Percentiles rank a stretch among this genome's conserved stretches.
Conservation (phyloP, 805 yeast species). For the Candida andamanensis region DNA sequence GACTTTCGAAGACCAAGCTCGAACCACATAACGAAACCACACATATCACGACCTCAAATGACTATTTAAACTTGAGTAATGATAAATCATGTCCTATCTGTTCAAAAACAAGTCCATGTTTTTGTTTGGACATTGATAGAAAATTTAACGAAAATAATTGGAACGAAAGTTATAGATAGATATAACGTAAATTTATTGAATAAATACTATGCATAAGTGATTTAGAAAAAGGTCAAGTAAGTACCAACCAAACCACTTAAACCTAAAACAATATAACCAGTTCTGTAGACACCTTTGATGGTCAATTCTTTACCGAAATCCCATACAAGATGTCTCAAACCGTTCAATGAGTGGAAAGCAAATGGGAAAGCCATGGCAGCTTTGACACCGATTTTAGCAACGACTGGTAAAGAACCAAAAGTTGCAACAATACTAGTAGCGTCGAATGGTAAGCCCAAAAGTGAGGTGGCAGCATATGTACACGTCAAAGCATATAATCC, state of each 20-base stretch:
- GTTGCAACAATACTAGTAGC: conserved; percentile 48
- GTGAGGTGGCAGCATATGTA: conserved; percentile 65
- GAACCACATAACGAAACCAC: background rate
- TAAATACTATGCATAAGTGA: conserved; percentile 2
- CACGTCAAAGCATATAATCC: conserved; percentile 75
- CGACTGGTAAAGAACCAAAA: conserved; percentile 60
- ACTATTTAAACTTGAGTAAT: background rate
- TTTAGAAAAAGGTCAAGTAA: conserved; percentile 43
- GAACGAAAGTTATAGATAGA: conserved; percentile 2
- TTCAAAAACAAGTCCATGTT: conserved; percentile 26
- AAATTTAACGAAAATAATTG: conserved; percentile 2
- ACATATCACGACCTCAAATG: background rate
- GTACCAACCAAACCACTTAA: conserved; percentile 55
- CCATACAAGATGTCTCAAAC: conserved; percentile 92
- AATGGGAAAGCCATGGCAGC: conserved; percentile 74
- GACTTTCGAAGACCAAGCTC: conserved; percentile 4
- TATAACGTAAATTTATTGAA: conserved; percentile 5
- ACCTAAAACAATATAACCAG: conserved; percentile 82
- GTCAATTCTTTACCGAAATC: conserved; percentile 79
- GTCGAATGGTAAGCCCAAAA: conserved; percentile 53
- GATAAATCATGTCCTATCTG: conserved; percentile 37
- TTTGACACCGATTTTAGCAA: conserved; percentile 60
- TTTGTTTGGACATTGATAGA: conserved; percentile 36
- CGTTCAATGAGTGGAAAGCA: conserved; percentile 80
- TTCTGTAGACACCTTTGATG: conserved; percentile 82